phyloP scores from a whole-genome alignment of 148 eudicot genomes.

The Hydrangea macrophylla region DNA sequence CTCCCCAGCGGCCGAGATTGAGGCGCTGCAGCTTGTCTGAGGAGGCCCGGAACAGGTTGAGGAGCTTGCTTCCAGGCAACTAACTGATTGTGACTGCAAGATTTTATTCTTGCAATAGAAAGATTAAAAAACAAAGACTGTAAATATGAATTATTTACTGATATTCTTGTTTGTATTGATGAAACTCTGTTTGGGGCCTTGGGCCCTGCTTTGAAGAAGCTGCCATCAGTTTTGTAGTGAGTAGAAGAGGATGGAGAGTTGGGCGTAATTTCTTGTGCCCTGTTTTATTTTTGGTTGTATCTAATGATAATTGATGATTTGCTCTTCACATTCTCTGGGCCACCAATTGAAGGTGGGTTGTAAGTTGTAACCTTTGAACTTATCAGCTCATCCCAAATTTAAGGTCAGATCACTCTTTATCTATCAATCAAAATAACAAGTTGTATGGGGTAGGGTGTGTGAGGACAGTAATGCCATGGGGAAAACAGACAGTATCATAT shows the following conservation, averaged over 20 bases:
- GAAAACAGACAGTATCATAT: neutral
- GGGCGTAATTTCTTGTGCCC: neutral
- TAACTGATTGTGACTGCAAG: constrained; percentile 5
- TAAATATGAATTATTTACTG: neutral
- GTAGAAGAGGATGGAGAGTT: neutral
- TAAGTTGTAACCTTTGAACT: too few species aligned
- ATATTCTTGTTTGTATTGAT: neutral
- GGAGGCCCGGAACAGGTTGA: constrained; percentile 28
- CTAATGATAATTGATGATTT: neutral
- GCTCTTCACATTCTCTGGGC: neutral
- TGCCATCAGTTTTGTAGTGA: constrained; percentile 11
- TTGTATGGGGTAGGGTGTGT: neutral
- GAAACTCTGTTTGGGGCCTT: constrained; percentile 5
- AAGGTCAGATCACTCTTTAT: neutral
- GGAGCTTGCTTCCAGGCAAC: constrained; percentile 28
- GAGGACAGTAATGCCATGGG: neutral
- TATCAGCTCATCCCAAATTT: too few species aligned
- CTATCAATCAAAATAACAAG: neutral
- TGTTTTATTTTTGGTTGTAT: neutral
- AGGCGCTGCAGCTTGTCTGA: constrained; percentile 31
- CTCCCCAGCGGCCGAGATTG: constrained; percentile 24
- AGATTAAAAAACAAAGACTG: neutral
- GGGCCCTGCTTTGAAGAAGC: constrained; percentile 12
- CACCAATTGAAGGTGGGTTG: too few species aligned
- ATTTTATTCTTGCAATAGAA: neutral